These are phyloP conservation scores for Allomyces macrogynus DNA, from an alignment of 192 early-diverging fungal genomes.

Conservation along the genomic window DNA sequence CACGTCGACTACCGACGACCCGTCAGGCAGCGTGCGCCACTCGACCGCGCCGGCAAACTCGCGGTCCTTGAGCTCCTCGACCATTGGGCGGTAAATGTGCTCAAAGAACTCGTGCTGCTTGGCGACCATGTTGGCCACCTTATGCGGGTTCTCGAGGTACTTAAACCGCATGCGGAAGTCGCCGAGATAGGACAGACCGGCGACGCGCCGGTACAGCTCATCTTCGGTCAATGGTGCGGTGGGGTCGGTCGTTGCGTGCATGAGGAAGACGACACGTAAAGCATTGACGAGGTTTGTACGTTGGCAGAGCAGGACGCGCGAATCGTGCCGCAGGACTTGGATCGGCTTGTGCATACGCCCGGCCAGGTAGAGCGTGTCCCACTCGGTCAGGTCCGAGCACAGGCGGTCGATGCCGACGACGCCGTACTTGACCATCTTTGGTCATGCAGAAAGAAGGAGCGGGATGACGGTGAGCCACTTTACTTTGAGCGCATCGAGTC, in stretches of 20 bases:
- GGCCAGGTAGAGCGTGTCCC: slow-evolving; percentile 87
- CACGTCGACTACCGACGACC: background rate
- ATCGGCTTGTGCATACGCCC: slow-evolving; percentile 94
- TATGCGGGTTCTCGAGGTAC: slow-evolving; percentile 78
- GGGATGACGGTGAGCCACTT: background rate
- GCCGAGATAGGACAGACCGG: slow-evolving; percentile 71
- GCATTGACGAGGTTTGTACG: slow-evolving; percentile 75
- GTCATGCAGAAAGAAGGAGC: slow-evolving; percentile 3
- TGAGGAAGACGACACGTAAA: slow-evolving; percentile 57
- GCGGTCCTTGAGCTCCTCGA: slow-evolving; percentile 14
- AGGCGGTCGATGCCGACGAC: slow-evolving; percentile 84
- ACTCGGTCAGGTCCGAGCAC: slow-evolving; percentile 71
- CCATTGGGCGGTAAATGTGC: slow-evolving; percentile 26
- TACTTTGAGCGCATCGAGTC: background rate
- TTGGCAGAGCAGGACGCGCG: slow-evolving; percentile 47
- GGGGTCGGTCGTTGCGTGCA: slow-evolving; percentile 2
- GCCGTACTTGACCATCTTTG: slow-evolving; percentile 76
- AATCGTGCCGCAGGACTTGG: slow-evolving; percentile 56
- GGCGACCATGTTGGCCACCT: slow-evolving; percentile 82
- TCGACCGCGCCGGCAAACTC: background rate
- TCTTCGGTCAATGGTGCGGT: slow-evolving; percentile 38
- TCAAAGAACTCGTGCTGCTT: slow-evolving; percentile 42
- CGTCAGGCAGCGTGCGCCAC: background rate
- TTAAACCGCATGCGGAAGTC: slow-evolving; percentile 74
- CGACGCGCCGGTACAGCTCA: slow-evolving; percentile 63